Evolutionary conservation across 129 eudicot genomes (phyloP).

Genomic region (Helianthus tuberosus): DNA sequence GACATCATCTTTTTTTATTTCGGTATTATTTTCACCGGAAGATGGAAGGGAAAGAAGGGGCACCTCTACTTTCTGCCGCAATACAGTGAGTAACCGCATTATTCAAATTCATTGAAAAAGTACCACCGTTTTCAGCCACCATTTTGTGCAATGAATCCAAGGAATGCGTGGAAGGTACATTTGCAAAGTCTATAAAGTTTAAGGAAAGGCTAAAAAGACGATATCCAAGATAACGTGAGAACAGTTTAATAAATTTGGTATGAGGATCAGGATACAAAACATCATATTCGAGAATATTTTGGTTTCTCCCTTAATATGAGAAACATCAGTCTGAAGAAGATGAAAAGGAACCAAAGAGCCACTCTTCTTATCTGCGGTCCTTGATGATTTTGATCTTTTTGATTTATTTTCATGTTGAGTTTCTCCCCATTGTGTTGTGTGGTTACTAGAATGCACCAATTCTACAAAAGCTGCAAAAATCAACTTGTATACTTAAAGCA

Average conservation of each 20-base stretch:
- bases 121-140: conserved; percentile 92
- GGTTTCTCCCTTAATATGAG: conserved; percentile 73
- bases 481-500: conserved; percentile 2
- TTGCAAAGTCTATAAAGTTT: conserved; percentile 72
- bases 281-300: conserved; percentile 66
- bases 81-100: conserved; percentile 89
- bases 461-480: conserved; percentile 81
- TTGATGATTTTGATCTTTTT: conserved; percentile 53
- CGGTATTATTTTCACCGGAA: background rate
- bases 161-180: conserved; percentile 66
- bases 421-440: conserved; percentile 71
- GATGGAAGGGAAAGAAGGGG: conserved; percentile 10
- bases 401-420: conserved; percentile 50
- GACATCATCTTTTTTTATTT: background rate
- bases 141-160: conserved; percentile 78
- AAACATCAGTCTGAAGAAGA: conserved; percentile 74
- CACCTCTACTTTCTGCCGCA: conserved; percentile 89
- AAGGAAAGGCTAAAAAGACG: conserved; percentile 41
- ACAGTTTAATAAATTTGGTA: background rate
- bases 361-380: conserved; percentile 58
- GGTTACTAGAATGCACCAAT: conserved; percentile 87
- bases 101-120: conserved; percentile 94
- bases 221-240: conserved; percentile 2
- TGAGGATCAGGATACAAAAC: conserved; percentile 91
- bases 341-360: conserved; percentile 80